Evolutionary conservation across 805 yeast species (phyloP).

Genomic region (Candida krabiensis): DNA sequence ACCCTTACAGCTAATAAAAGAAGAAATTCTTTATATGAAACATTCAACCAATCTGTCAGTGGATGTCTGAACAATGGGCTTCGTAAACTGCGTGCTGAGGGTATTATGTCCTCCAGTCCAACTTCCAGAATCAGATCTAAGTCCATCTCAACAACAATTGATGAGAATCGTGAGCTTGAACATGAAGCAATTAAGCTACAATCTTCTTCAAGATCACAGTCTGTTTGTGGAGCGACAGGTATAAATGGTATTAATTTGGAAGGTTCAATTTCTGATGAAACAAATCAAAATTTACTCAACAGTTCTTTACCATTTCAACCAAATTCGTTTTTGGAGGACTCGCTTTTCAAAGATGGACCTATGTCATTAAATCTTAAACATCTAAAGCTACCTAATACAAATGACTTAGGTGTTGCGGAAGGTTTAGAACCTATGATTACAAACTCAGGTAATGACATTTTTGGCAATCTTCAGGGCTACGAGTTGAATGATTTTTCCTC

Average conservation of each 20-base stretch:
- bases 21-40: slow-evolving; percentile 25
- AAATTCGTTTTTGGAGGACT: slow-evolving; percentile 13
- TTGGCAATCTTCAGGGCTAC: background rate
- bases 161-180: slow-evolving; percentile 15
- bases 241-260: background rate
- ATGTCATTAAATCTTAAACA: slow-evolving; percentile 5
- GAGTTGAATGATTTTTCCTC: slow-evolving; percentile 4
- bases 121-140: slow-evolving; percentile 13
- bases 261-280: background rate
- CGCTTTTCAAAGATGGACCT: slow-evolving; percentile 9
- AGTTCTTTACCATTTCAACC: slow-evolving; percentile 8
- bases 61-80: slow-evolving; percentile 28
- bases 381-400: slow-evolving; percentile 4
- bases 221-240: slow-evolving; percentile 14
- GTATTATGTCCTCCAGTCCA: background rate
- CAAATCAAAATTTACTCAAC: background rate
- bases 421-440: background rate
- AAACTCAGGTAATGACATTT: background rate
- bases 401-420: background rate
- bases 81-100: slow-evolving; percentile 23
- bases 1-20: slow-evolving; percentile 14
- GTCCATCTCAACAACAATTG: slow-evolving; percentile 14
- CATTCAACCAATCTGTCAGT: slow-evolving; percentile 25
- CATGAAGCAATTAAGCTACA: slow-evolving; percentile 17
- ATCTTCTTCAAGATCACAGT: slow-evolving; percentile 20